Base-by-base conservation (phyloP, 768 basidiomycete species). In the Pholiota conissans region DNA sequence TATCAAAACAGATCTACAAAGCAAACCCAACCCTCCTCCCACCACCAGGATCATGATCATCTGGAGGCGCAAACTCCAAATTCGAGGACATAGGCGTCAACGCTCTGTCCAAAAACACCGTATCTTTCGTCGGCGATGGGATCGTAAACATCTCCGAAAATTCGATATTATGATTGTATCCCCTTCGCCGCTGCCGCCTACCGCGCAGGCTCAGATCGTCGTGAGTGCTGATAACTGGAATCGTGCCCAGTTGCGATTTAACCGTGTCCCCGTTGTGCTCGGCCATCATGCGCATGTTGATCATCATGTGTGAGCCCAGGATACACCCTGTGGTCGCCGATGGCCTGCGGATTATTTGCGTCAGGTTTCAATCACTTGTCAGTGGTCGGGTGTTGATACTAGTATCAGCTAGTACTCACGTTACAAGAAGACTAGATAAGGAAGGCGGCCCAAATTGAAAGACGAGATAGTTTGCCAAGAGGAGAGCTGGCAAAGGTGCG, bases 361-460 rank as follows among this genome's bases (percentile, higher is more conserved):
- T 16, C 10, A 16, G 20, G 27, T 40, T 16, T 34, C 37, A 58
- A 20, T 22, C 11, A 2, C 30, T 39, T 48, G 6, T 16, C n/a
- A n/a, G n/a, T n/a, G n/a, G n/a, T n/a, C n/a, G n/a, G n/a, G n/a
- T n/a, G n/a, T n/a, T 13, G 30, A 32, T 32, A 32, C 30, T 13
- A 13, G 30, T 32, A 32, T 32, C 30, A n/a, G n/a, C 30, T 32
- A 32, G 52, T 20, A 65, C 67, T 13, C 27, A 67, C 64, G 70
- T 69, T 37, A 69, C 70, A 5, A 71, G 65, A n/a, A 71, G 63
- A 57, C 67, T 66, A 28, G 70, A 66, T n/a, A 71, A 52, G 55
- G 66, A 67, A 5, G 67, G 64, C 27, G 68, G 67, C 1, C 67
- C 70, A 28, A 68, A 56, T 57, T 66, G 52, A 52, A 71, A 69